phyloP scores from a whole-genome alignment of 768 basidiomycete species.

The Mycena chlorophos region DNA sequence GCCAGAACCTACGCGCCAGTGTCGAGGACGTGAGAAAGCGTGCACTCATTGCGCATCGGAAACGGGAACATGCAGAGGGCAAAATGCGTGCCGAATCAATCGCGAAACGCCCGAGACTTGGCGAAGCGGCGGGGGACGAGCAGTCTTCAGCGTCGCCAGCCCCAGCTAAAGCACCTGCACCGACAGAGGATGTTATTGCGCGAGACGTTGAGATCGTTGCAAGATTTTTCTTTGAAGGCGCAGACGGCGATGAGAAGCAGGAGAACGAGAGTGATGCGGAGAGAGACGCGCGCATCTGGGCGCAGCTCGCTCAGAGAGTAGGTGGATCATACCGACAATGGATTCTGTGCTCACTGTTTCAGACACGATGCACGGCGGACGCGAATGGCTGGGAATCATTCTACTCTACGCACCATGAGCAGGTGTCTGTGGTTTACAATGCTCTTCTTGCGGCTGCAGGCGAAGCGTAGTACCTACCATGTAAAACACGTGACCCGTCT shows the following conservation, averaged over 20 bases:
- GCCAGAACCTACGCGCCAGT: constrained; percentile 31
- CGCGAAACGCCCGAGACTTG: constrained; percentile 15
- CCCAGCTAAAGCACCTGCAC: neutral
- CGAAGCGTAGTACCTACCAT: constrained; percentile 3
- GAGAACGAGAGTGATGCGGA: constrained; percentile 39
- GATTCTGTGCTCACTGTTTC: neutral
- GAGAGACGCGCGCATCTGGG: constrained; percentile 49
- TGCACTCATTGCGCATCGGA: constrained; percentile 52
- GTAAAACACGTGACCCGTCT: no score
- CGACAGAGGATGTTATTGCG: constrained; percentile 26
- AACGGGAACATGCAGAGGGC: constrained; percentile 31
- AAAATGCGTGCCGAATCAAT: constrained; percentile 12
- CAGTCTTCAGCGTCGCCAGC: neutral
- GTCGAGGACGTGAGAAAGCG: constrained; percentile 52
- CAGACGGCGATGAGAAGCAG: constrained; percentile 44
- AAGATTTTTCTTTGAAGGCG: constrained; percentile 54
- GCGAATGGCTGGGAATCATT: constrained; percentile 53
- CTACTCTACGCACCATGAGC: constrained; percentile 43
- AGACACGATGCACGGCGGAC: constrained; percentile 38
- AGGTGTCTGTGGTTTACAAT: constrained; percentile 45
- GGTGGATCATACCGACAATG: constrained; percentile 12
- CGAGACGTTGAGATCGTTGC: constrained; percentile 55
- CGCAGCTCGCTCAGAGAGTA: constrained; percentile 48
- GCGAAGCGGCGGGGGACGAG: neutral
- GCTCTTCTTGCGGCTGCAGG: constrained; percentile 19